These are phyloP conservation scores for Mycena galericulata DNA, from an alignment of 768 basidiomycete species.

Conservation along the genomic window DNA sequence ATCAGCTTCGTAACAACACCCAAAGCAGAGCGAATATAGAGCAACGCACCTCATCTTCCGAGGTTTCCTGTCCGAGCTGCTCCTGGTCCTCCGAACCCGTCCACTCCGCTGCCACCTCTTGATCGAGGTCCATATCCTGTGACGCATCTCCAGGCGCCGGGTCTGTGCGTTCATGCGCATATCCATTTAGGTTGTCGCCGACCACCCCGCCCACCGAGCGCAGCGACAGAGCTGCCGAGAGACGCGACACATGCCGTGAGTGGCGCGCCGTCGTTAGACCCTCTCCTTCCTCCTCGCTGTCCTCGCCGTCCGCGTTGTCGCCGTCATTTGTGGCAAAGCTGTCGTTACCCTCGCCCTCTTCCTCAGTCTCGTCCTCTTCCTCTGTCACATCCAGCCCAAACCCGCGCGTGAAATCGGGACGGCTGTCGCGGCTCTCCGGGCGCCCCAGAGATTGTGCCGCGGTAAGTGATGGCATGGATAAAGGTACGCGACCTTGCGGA, in stretches of 20 bases:
- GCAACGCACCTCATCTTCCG: constrained; percentile 76
- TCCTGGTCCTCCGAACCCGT: constrained; percentile 84
- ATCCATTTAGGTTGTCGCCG: constrained; percentile 23
- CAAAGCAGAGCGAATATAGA: constrained; percentile 23
- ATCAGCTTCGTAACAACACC: constrained; percentile 9
- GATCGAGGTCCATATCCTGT: constrained; percentile 53
- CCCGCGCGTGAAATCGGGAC: constrained; percentile 81
- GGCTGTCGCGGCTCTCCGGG: constrained; percentile 61
- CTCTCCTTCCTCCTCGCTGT: constrained; percentile 39
- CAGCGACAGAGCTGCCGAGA: constrained; percentile 32
- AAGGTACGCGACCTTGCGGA: constrained; percentile 67
- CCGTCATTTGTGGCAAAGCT: constrained; percentile 45
- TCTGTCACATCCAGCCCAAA: constrained; percentile 87
- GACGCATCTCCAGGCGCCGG: constrained; percentile 41
- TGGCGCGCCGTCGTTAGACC: constrained; percentile 34
- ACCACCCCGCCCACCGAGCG: constrained; percentile 35
- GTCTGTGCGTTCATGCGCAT: constrained; percentile 38
- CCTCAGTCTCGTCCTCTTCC: constrained; percentile 53
- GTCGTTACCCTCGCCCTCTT: constrained; percentile 37
- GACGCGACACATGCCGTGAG: constrained; percentile 34
- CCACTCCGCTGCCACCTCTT: constrained; percentile 74
- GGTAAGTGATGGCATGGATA: constrained; percentile 55
- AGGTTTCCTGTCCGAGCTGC: constrained; percentile 52
- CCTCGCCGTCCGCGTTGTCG: constrained; percentile 50
- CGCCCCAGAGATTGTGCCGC: constrained; percentile 56